These are phyloP conservation scores for Dactylellina cionopaga DNA, from an alignment of 2,329 filamentous ascomycete genomes.

Conservation along the genomic window DNA sequence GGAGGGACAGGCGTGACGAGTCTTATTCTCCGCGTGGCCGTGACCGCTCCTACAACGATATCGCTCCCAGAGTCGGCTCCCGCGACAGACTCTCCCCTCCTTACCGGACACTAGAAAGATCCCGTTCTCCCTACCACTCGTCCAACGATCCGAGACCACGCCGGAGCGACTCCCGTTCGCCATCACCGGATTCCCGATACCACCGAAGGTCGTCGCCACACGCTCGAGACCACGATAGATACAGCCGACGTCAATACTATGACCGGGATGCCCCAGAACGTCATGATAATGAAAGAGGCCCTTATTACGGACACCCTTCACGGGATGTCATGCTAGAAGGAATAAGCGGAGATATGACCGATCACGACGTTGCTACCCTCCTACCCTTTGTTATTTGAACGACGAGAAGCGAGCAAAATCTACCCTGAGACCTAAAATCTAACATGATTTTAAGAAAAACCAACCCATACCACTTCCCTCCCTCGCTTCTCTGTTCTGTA, in stretches of 20 bases:
- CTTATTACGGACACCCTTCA: constrained; percentile 54
- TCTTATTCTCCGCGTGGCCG: constrained; percentile 45
- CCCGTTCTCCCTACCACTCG: constrained; percentile 37
- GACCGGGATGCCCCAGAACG: constrained; percentile 55
- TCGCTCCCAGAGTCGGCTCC: constrained; percentile 16
- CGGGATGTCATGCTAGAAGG: constrained; percentile 67
- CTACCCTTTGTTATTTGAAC: constrained; percentile 60
- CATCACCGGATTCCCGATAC: constrained; percentile 32
- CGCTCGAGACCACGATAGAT: constrained; percentile 47
- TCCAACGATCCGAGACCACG: constrained; percentile 35
- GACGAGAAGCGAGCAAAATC: constrained; percentile 56
- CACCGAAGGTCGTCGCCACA: constrained; percentile 28
- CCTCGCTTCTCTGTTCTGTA: constrained; percentile 55
- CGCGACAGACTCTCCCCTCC: constrained; percentile 37
- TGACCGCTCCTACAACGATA: constrained; percentile 33
- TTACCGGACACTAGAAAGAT: constrained; percentile 36
- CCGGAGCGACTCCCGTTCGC: constrained; percentile 37
- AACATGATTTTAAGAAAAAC: constrained; percentile 56
- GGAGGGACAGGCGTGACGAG: constrained; percentile 32
- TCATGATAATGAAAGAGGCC: constrained; percentile 50
- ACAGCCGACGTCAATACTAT: constrained; percentile 53
- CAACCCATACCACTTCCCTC: constrained; percentile 42
- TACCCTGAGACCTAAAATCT: constrained; percentile 61
- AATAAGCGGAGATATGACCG: constrained; percentile 64
- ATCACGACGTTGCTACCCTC: constrained; percentile 66